Evolutionary conservation across 495 filamentous ascomycete species (phyloP).

Genomic region (Penicillium canariense): DNA sequence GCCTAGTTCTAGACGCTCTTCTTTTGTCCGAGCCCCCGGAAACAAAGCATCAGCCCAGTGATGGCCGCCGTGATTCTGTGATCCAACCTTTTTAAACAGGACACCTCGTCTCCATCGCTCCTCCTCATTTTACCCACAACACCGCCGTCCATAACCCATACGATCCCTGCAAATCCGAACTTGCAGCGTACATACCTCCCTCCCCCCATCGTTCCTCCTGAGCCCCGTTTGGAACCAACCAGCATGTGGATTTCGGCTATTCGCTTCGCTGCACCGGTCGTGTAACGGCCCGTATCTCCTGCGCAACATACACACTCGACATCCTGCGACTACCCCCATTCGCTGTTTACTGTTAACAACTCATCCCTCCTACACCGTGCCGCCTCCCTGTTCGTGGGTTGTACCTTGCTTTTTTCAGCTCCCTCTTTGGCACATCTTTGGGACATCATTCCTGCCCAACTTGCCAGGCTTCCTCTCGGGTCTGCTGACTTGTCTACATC

Average conservation of each 20-base stretch:
- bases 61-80: slow-evolving; percentile 24
- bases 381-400: slow-evolving; percentile 19
- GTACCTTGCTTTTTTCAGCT: slow-evolving; percentile 27
- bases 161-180: slow-evolving; percentile 14
- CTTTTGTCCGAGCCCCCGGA: slow-evolving; percentile 14
- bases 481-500: slow-evolving; percentile 42
- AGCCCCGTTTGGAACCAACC: slow-evolving; percentile 13
- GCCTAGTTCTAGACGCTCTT: slow-evolving; percentile 41
- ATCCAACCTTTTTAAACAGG: slow-evolving; percentile 16
- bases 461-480: slow-evolving; percentile 37
- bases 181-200: slow-evolving; percentile 17
- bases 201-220: slow-evolving; percentile 11
- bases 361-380: slow-evolving; percentile 23
- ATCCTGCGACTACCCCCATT: slow-evolving; percentile 18
- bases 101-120: slow-evolving; percentile 14
- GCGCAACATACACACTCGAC: slow-evolving; percentile 27
- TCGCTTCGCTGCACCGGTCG: slow-evolving; percentile 33
- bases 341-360: slow-evolving; percentile 14
- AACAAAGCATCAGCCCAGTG: slow-evolving; percentile 23
- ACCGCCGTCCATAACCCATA: not conserved
- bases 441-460: slow-evolving; percentile 30
- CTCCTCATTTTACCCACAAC: slow-evolving; percentile 6
- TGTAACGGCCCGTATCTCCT: slow-evolving; percentile 39
- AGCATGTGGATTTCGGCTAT: slow-evolving; percentile 47
- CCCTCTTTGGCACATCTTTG: slow-evolving; percentile 19